A percentile compares a stretch with the other conserved stretches of the same genome.
Evolutionary conservation across 345 rosid species (phyloP).

Genomic region (Eucalyptus regnans): DNA sequence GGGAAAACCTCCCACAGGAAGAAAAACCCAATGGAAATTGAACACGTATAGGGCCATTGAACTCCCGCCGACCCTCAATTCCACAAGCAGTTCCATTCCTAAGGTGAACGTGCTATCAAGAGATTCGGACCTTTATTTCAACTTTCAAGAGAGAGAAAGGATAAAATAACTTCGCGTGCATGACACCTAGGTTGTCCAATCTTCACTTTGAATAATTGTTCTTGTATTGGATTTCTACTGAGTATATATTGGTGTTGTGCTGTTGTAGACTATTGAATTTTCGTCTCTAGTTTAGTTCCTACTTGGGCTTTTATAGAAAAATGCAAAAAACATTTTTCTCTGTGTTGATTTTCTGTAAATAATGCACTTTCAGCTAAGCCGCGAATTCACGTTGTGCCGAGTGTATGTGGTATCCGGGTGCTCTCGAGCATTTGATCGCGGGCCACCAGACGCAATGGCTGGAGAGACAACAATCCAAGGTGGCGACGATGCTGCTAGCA

Average conservation of each 20-base stretch:
- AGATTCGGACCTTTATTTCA: background rate
- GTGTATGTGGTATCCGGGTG: background rate
- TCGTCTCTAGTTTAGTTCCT: background rate
- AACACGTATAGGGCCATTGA: background rate
- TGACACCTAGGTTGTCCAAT: background rate
- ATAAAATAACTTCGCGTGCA: background rate
- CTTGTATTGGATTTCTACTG: background rate
- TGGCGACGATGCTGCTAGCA: background rate
- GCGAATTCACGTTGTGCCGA: background rate
- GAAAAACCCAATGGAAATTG: background rate
- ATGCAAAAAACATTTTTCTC: too few relatives aligned
- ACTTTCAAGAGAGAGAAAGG: background rate
- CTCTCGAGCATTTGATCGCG: background rate
- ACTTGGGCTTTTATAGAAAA: background rate
- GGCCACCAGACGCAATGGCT: background rate
- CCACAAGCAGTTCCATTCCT: background rate
- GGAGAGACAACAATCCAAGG: background rate
- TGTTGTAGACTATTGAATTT: background rate
- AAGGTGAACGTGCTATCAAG: background rate
- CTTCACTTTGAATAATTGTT: background rate
- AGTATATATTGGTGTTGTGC: background rate
- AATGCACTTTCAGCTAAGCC: background rate
- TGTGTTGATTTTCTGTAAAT: background rate
- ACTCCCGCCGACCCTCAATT: background rate
- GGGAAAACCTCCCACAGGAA: conserved; percentile 17